Evolutionary conservation across 768 basidiomycete species (phyloP), one percentile per base, ranked within the genome.

Genomic region (Naganishia antarctica): DNA sequence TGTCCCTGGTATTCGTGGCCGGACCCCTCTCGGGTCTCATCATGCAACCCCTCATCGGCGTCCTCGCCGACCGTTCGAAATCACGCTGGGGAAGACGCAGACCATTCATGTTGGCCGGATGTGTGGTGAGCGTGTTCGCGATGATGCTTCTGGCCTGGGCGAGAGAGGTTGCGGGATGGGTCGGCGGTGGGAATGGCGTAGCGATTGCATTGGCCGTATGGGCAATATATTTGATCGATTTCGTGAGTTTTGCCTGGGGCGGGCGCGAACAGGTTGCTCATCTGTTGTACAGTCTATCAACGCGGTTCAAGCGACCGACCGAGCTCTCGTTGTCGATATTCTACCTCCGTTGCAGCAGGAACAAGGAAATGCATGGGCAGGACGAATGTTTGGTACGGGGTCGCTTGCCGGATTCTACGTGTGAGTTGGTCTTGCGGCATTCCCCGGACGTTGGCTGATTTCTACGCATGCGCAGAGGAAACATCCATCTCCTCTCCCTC

Each of bases 291-390:
- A 68, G 67, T 68, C 70, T 15, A 77, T 77, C 69, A 77, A 77
- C 62, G 76, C 76, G 11, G 91, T 93, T 2, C 88, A 88, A 80
- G 90, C 91, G 0, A 84, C 91, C 21, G 91, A 96, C 74, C 88
- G 93, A 50, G 90, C 92, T 0, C 82, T 96, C 11, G 80, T 97
- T 8, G 90, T 98, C 0, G 93, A 98, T 73, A 88, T 83, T 0
- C 76, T 94, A 4, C 87, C 91, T 0, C 79, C 87, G 0, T 74
- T 82, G 0, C 80, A 84, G 26, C 93, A 98, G 75, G 85, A 91
- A 6, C 80, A 83, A 9, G 92, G 89, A 0, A 96, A 93, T 73
- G 93, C 93, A 0, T 98, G 93, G 93, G 93, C 91, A 0, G 90
- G 89, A 0, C 81, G 88, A n/a, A 93, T 96, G 90, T 79, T 88